phyloP scores from a whole-genome alignment of 2,329 filamentous ascomycete genomes.

The Paecilomyces dactylethromorphus region DNA sequence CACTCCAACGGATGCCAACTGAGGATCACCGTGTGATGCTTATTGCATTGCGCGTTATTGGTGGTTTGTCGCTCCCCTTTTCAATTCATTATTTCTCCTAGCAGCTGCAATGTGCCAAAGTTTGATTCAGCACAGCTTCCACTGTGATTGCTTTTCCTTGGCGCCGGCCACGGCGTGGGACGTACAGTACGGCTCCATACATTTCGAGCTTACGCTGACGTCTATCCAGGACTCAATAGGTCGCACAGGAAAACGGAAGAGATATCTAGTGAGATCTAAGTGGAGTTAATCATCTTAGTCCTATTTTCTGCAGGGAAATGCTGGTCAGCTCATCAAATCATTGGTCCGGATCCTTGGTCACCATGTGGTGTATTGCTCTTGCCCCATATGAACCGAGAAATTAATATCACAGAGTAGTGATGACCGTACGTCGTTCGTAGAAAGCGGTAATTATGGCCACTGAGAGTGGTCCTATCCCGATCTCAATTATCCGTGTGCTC shows the following conservation, averaged over 20 bases:
- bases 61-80: not conserved
- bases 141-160: not conserved
- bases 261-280: not conserved
- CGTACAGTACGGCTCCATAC: not conserved
- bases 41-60: not conserved
- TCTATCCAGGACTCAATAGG: not conserved
- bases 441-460: not conserved
- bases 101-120: not conserved
- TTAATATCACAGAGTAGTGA: not conserved
- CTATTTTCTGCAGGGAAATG: not conserved
- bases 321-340: not conserved
- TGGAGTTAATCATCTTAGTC: not conserved
- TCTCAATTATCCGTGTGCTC: not conserved
- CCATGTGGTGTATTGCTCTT: not conserved
- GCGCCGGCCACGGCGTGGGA: not conserved
- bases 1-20: not conserved
- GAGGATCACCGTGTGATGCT: not conserved
- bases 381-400: not conserved
- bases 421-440: not conserved
- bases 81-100: not conserved
- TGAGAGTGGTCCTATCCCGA: not conserved
- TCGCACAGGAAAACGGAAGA: not conserved
- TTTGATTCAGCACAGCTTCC: not conserved
- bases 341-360: not conserved
- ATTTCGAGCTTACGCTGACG: not conserved